Percentiles rank a stretch among this genome's conserved stretches.
Evolutionary conservation across 495 filamentous ascomycete genomes (phyloP).

Genomic region (Penicillium lagena): DNA sequence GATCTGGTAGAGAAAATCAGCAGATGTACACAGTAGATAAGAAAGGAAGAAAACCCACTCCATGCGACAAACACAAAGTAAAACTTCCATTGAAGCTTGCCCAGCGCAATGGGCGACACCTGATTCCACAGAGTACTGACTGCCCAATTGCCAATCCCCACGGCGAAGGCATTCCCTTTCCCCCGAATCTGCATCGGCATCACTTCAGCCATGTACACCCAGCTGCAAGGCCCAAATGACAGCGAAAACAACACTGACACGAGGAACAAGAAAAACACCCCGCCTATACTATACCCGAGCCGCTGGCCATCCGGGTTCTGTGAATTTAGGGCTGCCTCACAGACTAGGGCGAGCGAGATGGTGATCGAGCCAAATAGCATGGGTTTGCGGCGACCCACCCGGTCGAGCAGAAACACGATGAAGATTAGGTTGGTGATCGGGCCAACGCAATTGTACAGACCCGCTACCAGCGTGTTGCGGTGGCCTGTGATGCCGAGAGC

Average conservation of each 20-base stretch:
- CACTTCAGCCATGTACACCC: slow-evolving; percentile 45
- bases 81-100: slow-evolving; percentile 36
- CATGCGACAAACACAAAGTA: slow-evolving; percentile 41
- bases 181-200: slow-evolving; percentile 47
- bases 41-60: slow-evolving; percentile 18
- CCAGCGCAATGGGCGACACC: slow-evolving; percentile 41
- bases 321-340: slow-evolving; percentile 35
- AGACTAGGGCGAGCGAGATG: slow-evolving; percentile 36
- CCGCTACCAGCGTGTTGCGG: slow-evolving; percentile 46
- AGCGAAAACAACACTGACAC: slow-evolving; percentile 41
- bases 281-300: slow-evolving; percentile 31
- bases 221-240: slow-evolving; percentile 41
- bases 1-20: slow-evolving; percentile 20
- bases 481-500: slow-evolving; percentile 47
- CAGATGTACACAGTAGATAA: background rate
- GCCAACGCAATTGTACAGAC: slow-evolving; percentile 55
- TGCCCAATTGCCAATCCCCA: slow-evolving; percentile 44
- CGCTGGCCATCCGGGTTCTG: slow-evolving; percentile 28
- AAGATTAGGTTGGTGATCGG: slow-evolving; percentile 44
- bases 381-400: slow-evolving; percentile 29
- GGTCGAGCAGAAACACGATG: slow-evolving; percentile 36
- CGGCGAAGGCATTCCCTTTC: slow-evolving; percentile 41
- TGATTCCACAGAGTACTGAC: slow-evolving; percentile 45
- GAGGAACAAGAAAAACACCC: slow-evolving; percentile 45
- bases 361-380: slow-evolving; percentile 33